Base-by-base conservation (phyloP, 192 early-diverging fungal genomes). In the Powellomyces hirtus region DNA sequence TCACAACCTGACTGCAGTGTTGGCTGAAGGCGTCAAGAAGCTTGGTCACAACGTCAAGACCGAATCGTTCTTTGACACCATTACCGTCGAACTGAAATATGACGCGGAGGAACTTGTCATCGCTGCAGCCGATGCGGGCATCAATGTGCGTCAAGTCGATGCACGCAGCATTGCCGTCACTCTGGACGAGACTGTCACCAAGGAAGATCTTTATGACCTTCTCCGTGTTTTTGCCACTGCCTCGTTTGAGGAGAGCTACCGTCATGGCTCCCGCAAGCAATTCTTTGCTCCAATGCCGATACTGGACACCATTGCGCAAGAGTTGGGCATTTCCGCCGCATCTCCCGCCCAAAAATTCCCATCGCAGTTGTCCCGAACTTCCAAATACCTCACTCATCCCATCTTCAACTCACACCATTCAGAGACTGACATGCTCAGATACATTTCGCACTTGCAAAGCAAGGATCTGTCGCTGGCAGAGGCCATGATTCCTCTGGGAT, bases 401-500 rank as follows among this genome's bases (percentile, higher is more conserved):
- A 87, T 99, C 66, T 99, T 99, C 84, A 95, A 92, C 88, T 78
- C 85, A 61, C 89, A 95, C 79, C 97, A 98, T 80, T 96, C 93
- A 24, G 97, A 99, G 79, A 99, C 97, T 16, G 94, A 97, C 73
- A 95, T 99, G 91, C 84, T 99, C 57, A 89, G 97, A 59, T 99
- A 99, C 84, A 91, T 99, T 62, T 84, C 88, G 61, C 87, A 93
- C 67, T 85, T 99, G 33, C 93, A 97, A 82, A 91, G 87, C 86
- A 98, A 96, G 87, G 97, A 99, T 82, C 82, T 99, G 78, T 96
- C 94, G n/a, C 81, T 99, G 55, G 91, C 90, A 56, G 91, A 99
- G 78, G 94, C 97, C 44, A 99, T 99, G 97, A 99, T 99, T 65
- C 93, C 97, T 50, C 84, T 99, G 27, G 97, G 97, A 34, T 93